phyloP scores from a whole-genome alignment of 225 moss, liverwort and hornwort genomes.

The Physcomitrellopsis africana region DNA sequence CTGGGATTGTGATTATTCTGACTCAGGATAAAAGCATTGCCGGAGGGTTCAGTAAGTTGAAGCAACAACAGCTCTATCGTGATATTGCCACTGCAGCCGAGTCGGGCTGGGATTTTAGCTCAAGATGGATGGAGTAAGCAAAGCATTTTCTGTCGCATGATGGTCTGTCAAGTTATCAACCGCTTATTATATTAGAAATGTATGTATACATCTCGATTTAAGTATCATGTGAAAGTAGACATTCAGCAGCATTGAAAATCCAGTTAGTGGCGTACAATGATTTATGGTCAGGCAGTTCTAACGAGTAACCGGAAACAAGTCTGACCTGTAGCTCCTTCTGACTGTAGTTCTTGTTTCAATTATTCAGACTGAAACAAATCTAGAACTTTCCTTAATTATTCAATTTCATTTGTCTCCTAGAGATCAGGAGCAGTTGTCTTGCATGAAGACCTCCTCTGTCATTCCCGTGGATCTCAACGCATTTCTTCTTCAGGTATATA shows the following conservation, averaged over 20 bases:
- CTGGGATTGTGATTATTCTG: slow-evolving; percentile 14
- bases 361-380: neutral
- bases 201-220: too few relatives aligned
- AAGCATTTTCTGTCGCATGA: neutral
- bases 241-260: too few relatives aligned
- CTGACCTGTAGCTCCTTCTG: too few relatives aligned
- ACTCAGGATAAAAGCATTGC: slow-evolving; percentile 52
- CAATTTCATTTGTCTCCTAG: slow-evolving; percentile 22
- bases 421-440: slow-evolving; percentile 48
- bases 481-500: slow-evolving; percentile 57
- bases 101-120: slow-evolving; percentile 91
- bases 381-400: slow-evolving; percentile 15
- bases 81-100: slow-evolving; percentile 82
- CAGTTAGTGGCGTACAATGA: too few relatives aligned
- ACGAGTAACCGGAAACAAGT: too few relatives aligned
- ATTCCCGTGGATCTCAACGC: slow-evolving; percentile 78
- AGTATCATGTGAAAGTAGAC: too few relatives aligned
- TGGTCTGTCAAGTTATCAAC: neutral
- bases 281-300: too few relatives aligned
- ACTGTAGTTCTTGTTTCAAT: too few relatives aligned
- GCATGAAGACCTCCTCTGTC: slow-evolving; percentile 62
- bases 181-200: too few relatives aligned
- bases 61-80: slow-evolving; percentile 61
- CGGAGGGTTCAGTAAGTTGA: slow-evolving; percentile 35
- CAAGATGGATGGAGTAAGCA: slow-evolving; percentile 83